These are phyloP conservation scores for Takakia lepidozioides DNA, from an alignment of 225 moss, liverwort and hornwort species.

Conservation along the genomic window DNA sequence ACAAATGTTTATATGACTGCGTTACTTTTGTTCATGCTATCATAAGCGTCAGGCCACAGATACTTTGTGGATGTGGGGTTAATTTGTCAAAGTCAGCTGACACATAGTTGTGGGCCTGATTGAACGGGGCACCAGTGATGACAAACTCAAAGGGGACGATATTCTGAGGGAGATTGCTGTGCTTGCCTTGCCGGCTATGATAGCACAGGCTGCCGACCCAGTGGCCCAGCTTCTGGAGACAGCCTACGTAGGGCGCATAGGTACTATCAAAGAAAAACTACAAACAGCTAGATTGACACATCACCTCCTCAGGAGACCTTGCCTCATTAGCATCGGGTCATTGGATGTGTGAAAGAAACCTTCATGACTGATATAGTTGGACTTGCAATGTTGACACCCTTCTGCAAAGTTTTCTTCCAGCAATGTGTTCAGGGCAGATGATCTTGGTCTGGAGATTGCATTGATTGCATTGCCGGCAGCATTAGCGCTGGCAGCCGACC, in stretches of 20 bases:
- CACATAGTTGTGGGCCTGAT: constrained; percentile 6
- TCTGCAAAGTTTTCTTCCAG: constrained; percentile 28
- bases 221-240: constrained; percentile 18
- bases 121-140: constrained; percentile 1
- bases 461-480: constrained; percentile 34
- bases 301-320: background rate
- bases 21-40: background rate
- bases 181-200: constrained; percentile 11
- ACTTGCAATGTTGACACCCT: no score
- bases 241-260: constrained; percentile 16
- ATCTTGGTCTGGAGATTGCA: constrained; percentile 40
- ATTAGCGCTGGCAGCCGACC: constrained; percentile 48
- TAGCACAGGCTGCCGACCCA: constrained; percentile 13
- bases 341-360: background rate
- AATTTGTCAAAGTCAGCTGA: background rate
- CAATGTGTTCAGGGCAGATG: constrained; percentile 40
- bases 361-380: no score
- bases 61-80: background rate
- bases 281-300: background rate
- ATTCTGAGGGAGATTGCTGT: constrained; percentile 15
- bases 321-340: background rate
- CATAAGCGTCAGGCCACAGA: no score
- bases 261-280: constrained; percentile 1
- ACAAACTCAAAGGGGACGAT: constrained; percentile 11
- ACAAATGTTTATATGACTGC: no score